These are phyloP conservation scores for Umbelopsis sp. DNA, from an alignment of 192 early-diverging fungal genomes.

Conservation along the genomic window DNA sequence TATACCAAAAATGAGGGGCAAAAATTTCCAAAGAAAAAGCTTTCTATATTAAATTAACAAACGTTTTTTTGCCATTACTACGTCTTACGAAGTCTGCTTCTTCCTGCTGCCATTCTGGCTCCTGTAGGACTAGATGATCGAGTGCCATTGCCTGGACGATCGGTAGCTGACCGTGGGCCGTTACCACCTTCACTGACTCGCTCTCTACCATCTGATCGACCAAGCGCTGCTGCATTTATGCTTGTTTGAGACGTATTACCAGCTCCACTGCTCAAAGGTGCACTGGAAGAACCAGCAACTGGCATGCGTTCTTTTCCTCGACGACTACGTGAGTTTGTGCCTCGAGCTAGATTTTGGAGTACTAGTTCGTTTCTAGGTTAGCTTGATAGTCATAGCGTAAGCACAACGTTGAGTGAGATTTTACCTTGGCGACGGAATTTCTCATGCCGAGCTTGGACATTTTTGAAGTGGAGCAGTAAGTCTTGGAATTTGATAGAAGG, in stretches of 20 bases:
- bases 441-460: slow-evolving; percentile 77
- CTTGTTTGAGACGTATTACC: background rate
- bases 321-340: background rate
- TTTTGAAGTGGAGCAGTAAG: slow-evolving; percentile 71
- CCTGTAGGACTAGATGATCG: slow-evolving; percentile 11
- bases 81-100: slow-evolving; percentile 9
- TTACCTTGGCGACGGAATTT: slow-evolving; percentile 57
- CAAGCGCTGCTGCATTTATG: background rate
- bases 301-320: slow-evolving; percentile 14
- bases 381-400: background rate
- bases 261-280: background rate
- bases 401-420: background rate
- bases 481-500: slow-evolving; percentile 65
- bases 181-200: background rate
- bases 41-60: background rate
- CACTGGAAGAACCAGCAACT: background rate
- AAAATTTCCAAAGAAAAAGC: too few relatives aligned
- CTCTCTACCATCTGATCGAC: background rate
- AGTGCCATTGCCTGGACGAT: background rate
- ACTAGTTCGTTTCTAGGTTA: background rate
- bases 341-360: slow-evolving; percentile 13
- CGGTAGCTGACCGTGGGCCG: background rate
- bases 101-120: background rate
- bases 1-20: too few relatives aligned
- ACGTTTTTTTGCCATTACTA: background rate